Evolutionary conservation across 306 rosid species (phyloP).

Genomic region (Quercus glauca): DNA sequence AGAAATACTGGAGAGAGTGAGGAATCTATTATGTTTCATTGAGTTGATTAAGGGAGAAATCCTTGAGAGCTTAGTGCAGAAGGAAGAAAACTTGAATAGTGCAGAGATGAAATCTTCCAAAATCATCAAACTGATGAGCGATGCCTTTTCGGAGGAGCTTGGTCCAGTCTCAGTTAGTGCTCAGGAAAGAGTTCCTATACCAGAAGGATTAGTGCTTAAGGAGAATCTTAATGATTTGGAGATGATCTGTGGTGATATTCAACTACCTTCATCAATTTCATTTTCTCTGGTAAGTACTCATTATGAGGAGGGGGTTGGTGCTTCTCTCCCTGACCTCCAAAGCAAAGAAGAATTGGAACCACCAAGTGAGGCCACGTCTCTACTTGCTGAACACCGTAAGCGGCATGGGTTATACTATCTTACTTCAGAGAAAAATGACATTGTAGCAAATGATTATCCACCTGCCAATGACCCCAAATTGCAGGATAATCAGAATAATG

Average conservation of each 20-base stretch:
- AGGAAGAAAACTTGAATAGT: constrained; percentile 28
- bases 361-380: constrained; percentile 64
- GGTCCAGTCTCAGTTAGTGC: constrained; percentile 78
- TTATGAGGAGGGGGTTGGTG: constrained; percentile 26
- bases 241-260: constrained; percentile 56
- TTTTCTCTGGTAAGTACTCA: constrained; percentile 44
- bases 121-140: constrained; percentile 45
- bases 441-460: constrained; percentile 58
- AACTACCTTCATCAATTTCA: constrained; percentile 42
- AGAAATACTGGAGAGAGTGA: constrained; percentile 80
- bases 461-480: constrained; percentile 66
- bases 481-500: constrained; percentile 36
- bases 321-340: constrained; percentile 35
- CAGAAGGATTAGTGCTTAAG: constrained; percentile 67
- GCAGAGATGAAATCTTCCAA: constrained; percentile 42
- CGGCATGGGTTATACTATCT: constrained; percentile 92
- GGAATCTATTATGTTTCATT: constrained; percentile 57
- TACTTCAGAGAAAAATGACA: constrained; percentile 65
- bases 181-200: constrained; percentile 75
- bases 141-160: constrained; percentile 56
- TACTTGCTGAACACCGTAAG: constrained; percentile 78
- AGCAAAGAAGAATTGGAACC: constrained; percentile 48
- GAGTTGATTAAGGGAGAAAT: constrained; percentile 54
- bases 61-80: constrained; percentile 29
- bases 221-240: constrained; percentile 76